Evolutionary conservation across 2,329 filamentous ascomycete genomes (phyloP).

Genomic region (Monosporascus sp.): DNA sequence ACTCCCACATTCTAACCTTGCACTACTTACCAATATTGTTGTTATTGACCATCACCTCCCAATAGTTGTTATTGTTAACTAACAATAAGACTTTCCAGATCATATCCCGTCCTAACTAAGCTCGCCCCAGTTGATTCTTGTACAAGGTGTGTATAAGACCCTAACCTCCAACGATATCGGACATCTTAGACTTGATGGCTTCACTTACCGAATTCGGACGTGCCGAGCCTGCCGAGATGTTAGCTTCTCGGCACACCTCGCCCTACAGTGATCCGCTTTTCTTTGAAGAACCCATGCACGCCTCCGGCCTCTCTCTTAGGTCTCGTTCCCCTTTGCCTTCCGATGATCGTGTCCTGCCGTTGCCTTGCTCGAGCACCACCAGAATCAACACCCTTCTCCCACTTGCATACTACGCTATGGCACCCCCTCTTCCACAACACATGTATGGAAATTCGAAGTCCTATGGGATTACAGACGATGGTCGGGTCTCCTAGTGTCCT

Average conservation of each 20-base stretch:
- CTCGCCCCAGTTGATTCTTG: conserved; percentile 17
- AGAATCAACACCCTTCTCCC: no score
- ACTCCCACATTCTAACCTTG: not conserved
- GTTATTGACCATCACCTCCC: not conserved
- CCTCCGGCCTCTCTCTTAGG: no score
- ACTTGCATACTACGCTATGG: no score
- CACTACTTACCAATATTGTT: not conserved
- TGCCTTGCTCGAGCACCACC: no score
- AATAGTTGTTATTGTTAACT: not conserved
- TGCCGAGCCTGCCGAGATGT: not conserved
- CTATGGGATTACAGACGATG: no score
- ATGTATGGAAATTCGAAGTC: no score
- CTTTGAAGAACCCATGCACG: no score
- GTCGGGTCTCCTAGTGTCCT: no score
- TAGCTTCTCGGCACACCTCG: not conserved
- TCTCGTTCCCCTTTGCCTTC: no score
- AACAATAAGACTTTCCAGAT: conserved; percentile 10
- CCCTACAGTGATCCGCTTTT: no score
- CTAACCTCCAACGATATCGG: not conserved
- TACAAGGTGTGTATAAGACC: conserved; percentile 18
- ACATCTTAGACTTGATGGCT: not conserved
- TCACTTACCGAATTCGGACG: not conserved
- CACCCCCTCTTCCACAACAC: no score
- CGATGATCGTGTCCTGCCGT: no score
- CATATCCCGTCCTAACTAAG: conserved; percentile 16